Base-by-base conservation (phyloP, 2,329 filamentous ascomycete genomes). In the Diaporthe citri region DNA sequence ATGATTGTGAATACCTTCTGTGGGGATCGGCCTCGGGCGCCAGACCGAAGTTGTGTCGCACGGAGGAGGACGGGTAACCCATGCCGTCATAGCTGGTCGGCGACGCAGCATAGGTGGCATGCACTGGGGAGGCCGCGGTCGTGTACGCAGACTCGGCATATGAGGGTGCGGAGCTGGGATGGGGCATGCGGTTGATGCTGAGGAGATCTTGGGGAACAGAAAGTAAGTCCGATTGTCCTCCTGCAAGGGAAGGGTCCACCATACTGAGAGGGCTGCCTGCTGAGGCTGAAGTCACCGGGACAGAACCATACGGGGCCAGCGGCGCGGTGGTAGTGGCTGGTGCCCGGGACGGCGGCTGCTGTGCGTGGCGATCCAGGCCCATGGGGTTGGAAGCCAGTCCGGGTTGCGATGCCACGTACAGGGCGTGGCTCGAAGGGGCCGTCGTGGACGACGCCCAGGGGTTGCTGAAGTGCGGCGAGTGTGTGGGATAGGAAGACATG, bases 1-100 rank as follows among this genome's bases (percentile, higher is more conserved):
- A 97, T 93, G 94, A 90, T 85, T 97, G 94, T 79, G 95, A 96
- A 81, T 95, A 92, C 84, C 95, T 93, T 85, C 95, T 85, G 46
- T 84, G 83, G 70, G 77, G 84, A 77, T 90, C 88, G 82, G 90
- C 81, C 83, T 90, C 86, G 83, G 91, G 84, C 80, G 88, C 85
- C 84, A 93, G 84, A 75, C 88, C 84, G 77, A 90, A 92, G 22
- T 89, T 85, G 78, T 90, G 87, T 84, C 90, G 88, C 79, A 91
- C 86, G 6, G 93, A 88, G 22, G 91, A 90, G 17, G 92, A 88
- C 56, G 92, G 91, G 82, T 97, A 97, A 76, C 93, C 93, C 82
- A 97, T 87, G 74, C 92, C 88, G 78, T 96, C 94, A 83, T 96
- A 97, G 12, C 92, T 90, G 78, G 90, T 90, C 76, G 90, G 91